Conservation (phyloP, 1,139 yeast species). For the Kodamaea arcana region DNA sequence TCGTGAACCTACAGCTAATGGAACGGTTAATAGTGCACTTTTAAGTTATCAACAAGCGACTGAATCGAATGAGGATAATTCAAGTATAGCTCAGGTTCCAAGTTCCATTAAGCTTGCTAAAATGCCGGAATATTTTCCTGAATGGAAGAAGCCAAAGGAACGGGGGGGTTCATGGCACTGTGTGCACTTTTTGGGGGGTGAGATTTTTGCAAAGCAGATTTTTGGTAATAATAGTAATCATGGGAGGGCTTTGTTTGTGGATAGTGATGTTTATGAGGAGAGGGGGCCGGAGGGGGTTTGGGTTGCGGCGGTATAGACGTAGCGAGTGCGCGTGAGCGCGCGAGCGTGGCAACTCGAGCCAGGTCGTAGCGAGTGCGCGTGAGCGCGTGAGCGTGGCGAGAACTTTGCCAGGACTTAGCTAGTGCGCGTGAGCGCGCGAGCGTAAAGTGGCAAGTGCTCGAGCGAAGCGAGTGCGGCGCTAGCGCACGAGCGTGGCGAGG, state of each 20-base stretch:
- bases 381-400: no score
- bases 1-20: slow-evolving; percentile 27
- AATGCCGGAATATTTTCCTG: slow-evolving; percentile 89
- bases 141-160: slow-evolving; percentile 75
- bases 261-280: slow-evolving; percentile 70
- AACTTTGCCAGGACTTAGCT: no score
- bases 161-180: slow-evolving; percentile 67
- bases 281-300: slow-evolving; percentile 71
- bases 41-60: slow-evolving; percentile 41
- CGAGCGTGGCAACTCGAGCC: no score
- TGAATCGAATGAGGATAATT: slow-evolving; percentile 23
- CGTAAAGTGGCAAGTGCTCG: no score
- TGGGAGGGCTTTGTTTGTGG: slow-evolving; percentile 63
- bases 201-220: slow-evolving; percentile 81
- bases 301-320: slow-evolving; percentile 41
- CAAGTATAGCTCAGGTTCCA: slow-evolving; percentile 63
- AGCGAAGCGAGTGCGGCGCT: no score
- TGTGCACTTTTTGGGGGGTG: slow-evolving; percentile 76
- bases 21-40: slow-evolving; percentile 39
- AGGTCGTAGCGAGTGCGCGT: no score
- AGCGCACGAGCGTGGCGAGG: no score
- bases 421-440: no score
- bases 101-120: slow-evolving; percentile 63
- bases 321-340: no score
- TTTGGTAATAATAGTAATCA: slow-evolving; percentile 60